Conservation (phyloP, 768 basidiomycete genomes). For the Hortiboletus campestris region DNA sequence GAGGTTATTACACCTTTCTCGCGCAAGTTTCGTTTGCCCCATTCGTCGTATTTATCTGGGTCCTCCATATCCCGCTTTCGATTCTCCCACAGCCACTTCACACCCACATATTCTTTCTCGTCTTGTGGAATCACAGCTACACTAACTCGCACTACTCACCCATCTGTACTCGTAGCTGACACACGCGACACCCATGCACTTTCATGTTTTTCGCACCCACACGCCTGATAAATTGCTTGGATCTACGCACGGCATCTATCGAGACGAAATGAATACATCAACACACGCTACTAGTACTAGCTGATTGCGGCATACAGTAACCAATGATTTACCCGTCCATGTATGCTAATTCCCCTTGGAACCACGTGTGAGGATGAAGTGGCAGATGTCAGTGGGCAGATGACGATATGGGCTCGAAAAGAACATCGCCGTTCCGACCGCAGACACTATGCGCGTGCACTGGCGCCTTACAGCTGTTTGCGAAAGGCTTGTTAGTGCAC, state of each 20-base stretch:
- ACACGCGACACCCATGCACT: conserved; percentile 10
- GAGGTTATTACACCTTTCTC: conserved; percentile 9
- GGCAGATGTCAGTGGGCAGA: not conserved
- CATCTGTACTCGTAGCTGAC: conserved; percentile 25
- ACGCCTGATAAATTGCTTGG: conserved; percentile 13
- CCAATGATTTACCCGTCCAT: not conserved
- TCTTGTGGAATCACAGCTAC: conserved; percentile 2
- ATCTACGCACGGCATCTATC: conserved; percentile 20
- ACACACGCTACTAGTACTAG: not conserved
- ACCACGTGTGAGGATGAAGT: not conserved
- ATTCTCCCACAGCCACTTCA: conserved; percentile 1
- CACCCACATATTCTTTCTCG: not conserved
- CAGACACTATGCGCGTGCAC: too few species aligned
- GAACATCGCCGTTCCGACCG: not conserved
- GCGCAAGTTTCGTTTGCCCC: conserved; percentile 4
- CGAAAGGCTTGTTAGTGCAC: too few species aligned
- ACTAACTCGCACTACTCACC: conserved; percentile 10
- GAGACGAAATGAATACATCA: conserved; percentile 4
- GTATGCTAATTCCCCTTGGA: not conserved
- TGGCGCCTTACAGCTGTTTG: too few species aligned
- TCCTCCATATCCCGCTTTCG: conserved; percentile 10
- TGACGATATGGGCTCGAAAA: conserved; percentile 5
- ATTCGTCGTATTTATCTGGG: conserved; percentile 17
- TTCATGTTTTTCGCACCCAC: not conserved
- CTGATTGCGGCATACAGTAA: conserved; percentile 2